A percentile compares a stretch with the other conserved stretches of the same genome.
Conservation (phyloP, 805 yeast genomes). For the Candida michaelii region DNA sequence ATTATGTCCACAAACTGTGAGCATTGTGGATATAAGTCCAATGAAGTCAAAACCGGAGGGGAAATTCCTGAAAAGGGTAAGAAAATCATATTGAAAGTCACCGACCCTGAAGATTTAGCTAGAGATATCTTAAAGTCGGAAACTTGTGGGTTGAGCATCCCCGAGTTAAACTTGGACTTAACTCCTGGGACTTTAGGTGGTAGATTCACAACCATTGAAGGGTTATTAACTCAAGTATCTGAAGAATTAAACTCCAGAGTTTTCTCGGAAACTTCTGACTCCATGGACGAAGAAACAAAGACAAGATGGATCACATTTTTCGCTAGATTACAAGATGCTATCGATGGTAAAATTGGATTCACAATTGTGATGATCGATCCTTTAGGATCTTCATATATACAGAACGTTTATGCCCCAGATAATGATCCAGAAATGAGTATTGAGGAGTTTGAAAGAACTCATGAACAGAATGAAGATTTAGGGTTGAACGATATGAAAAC, state of each 20-base stretch:
- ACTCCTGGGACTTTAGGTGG: constrained; percentile 98
- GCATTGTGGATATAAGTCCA: constrained; percentile 90
- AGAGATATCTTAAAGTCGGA: constrained; percentile 95
- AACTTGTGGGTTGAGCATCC: constrained; percentile 81
- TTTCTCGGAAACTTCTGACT: constrained; percentile 81
- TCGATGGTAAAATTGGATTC: constrained; percentile 77
- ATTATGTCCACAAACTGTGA: constrained; percentile 94
- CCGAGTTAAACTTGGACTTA: constrained; percentile 86
- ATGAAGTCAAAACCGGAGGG: constrained; percentile 99
- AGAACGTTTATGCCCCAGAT: constrained; percentile 98
- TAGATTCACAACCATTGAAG: constrained; percentile 95
- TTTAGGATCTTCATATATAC: constrained; percentile 90
- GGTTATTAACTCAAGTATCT: constrained; percentile 80
- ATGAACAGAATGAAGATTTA: constrained; percentile 85
- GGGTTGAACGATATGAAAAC: constrained; percentile 66
- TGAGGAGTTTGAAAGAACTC: constrained; percentile 88
- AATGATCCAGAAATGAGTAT: constrained; percentile 92
- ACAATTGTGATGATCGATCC: constrained; percentile 93
- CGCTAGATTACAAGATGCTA: constrained; percentile 69
- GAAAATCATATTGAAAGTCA: constrained; percentile 67
- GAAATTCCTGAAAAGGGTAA: constrained; percentile 86
- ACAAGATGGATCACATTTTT: constrained; percentile 84
- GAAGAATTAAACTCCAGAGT: constrained; percentile 88
- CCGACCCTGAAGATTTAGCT: constrained; percentile 88
- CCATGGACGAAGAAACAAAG: constrained; percentile 79